phyloP scores from a whole-genome alignment of 1,284 basidiomycete species.

The Malassezia nana region DNA sequence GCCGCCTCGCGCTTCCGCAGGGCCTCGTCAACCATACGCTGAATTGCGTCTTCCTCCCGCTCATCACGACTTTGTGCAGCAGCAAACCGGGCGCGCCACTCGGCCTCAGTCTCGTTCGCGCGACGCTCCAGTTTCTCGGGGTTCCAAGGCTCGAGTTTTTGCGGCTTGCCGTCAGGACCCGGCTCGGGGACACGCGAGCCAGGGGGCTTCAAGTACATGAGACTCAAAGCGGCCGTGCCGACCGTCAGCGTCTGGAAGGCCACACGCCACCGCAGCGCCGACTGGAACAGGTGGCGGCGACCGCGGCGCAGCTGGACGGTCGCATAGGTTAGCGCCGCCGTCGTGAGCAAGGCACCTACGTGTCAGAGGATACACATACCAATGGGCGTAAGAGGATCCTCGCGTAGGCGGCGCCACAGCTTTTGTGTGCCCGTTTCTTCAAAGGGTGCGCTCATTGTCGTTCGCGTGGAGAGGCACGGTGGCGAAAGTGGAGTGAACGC shows the following conservation, averaged over 20 bases:
- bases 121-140: constrained; percentile 8
- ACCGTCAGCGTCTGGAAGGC: constrained; percentile 45
- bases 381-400: constrained; percentile 45
- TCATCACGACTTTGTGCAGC: constrained; percentile 9
- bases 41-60: constrained; percentile 10
- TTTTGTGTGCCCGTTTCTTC: constrained; percentile 20
- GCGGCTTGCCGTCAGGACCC: constrained; percentile 18
- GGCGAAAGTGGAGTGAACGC: too few relatives aligned
- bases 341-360: constrained; percentile 37
- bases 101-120: background rate
- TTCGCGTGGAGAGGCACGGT: background rate
- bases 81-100: constrained; percentile 7
- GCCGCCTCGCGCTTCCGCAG: constrained; percentile 5
- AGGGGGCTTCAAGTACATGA: constrained; percentile 26
- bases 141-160: constrained; percentile 9
- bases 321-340: constrained; percentile 37
- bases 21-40: constrained; percentile 11
- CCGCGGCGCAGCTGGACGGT: constrained; percentile 39
- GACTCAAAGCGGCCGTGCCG: constrained; percentile 34
- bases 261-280: constrained; percentile 44
- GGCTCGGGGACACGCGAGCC: constrained; percentile 19
- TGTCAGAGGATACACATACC: constrained; percentile 21
- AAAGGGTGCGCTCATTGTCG: background rate
- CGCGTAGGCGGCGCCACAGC: constrained; percentile 38
- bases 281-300: constrained; percentile 39